Base-by-base conservation (phyloP, 2,329 filamentous ascomycete species). In the Purpureocillium lavendulum region DNA sequence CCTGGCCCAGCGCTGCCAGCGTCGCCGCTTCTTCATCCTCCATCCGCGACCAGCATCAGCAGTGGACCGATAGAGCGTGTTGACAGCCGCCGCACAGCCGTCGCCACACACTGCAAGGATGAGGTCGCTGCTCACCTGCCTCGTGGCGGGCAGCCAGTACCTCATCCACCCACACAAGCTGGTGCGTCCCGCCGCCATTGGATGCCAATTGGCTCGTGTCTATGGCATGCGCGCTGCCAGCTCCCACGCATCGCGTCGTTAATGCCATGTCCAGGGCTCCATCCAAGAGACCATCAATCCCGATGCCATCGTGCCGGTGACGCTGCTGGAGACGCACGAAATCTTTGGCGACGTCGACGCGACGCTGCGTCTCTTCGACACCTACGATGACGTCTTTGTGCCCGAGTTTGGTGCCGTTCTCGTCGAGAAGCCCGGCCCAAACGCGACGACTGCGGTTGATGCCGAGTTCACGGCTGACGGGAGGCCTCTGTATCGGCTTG, bases 221-320 rank as follows among this genome's bases (percentile, higher is more conserved):
- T n/a, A n/a, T n/a, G n/a, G n/a, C n/a, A n/a, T n/a, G n/a, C n/a
- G n/a, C n/a, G n/a, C 9, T 10, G 13, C 21, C 26, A 26, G 1
- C 38, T 35, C 13, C 21, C 24, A 29, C 43, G 16, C 24, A 12
- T 16, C 21, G 6, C 21, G 10, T 10, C 21, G 21, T 26, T 26
- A 10, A 26, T 26, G 21, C 21, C 21, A 26, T n/a, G 21, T 26
- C 21, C 17, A 66, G 63, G 64, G 62, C 38, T 55, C 56, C 15
- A 64, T 66, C n/a, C 51, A 64, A 41, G 60, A 64, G 43, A 62
- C 57, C 26, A 65, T 66, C 43, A 59, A 64, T 16, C 56, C 64
- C 1, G 62, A 66, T 40, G 59, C 56, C 37, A 49, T 66, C 11
- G 51, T 66, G 13, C 64, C 64, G 8, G 60, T 66, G 15, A 65